These are phyloP conservation scores for Casuarina cunninghamiana DNA, from an alignment of 306 rosid genomes.

Conservation along the genomic window DNA sequence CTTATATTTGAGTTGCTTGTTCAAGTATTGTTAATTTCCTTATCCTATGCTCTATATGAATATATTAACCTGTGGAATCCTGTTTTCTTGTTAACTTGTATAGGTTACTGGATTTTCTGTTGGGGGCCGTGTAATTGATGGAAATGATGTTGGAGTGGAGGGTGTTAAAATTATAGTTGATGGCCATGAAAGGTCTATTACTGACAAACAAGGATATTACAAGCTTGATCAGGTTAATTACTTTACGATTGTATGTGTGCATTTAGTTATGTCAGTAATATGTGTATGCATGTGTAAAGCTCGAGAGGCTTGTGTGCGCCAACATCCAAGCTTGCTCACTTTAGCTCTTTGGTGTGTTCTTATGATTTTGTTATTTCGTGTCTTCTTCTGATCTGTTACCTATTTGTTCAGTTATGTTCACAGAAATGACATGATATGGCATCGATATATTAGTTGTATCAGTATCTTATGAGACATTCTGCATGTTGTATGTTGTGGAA, in stretches of 20 bases:
- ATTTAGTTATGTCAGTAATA: not conserved
- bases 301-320: not conserved
- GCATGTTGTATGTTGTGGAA: not conserved
- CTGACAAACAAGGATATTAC: slow-evolving; percentile 92
- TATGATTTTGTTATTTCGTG: not conserved
- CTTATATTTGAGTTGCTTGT: not conserved
- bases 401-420: not conserved
- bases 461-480: not conserved
- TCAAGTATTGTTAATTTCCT: not conserved
- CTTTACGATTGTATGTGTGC: not conserved
- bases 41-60: slow-evolving; percentile 18
- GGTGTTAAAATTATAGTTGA: slow-evolving; percentile 89
- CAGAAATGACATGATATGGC: not conserved
- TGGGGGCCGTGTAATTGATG: slow-evolving; percentile 95
- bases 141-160: slow-evolving; percentile 77
- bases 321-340: not conserved
- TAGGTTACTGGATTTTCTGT: slow-evolving; percentile 99
- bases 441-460: not conserved
- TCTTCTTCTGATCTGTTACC: not conserved
- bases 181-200: slow-evolving; percentile 84
- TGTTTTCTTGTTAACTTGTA: slow-evolving; percentile 27
- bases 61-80: slow-evolving; percentile 19
- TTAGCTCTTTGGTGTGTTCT: slow-evolving; percentile 2
- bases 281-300: not conserved
- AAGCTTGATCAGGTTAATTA: slow-evolving; percentile 88